Conservation (phyloP, 73 alveolate genomes). For the Symbiodinium natans region DNA sequence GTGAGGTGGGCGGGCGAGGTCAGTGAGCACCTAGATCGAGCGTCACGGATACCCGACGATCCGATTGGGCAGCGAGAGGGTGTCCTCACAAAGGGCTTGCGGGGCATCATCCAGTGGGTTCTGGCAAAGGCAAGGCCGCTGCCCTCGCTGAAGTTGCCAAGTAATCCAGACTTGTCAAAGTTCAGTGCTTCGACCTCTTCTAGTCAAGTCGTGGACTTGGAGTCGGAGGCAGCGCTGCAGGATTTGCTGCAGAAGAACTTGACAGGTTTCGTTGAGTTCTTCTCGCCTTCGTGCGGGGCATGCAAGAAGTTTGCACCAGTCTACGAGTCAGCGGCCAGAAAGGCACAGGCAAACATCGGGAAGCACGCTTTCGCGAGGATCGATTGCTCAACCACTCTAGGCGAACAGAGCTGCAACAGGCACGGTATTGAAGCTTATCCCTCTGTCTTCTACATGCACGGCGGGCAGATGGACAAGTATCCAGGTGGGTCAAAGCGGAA, state of each 20-base stretch:
- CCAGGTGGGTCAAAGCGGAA: slow-evolving; percentile 53
- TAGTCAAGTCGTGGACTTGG: background rate
- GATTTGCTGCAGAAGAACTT: background rate
- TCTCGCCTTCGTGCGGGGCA: slow-evolving; percentile 53
- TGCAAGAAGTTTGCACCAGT: slow-evolving; percentile 78
- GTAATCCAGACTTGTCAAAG: background rate
- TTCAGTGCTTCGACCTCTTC: background rate
- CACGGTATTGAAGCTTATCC: slow-evolving; percentile 45
- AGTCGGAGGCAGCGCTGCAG: background rate
- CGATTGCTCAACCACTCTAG: background rate
- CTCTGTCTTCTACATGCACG: slow-evolving; percentile 24
- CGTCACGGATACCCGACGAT: background rate
- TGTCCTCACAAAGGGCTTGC: background rate
- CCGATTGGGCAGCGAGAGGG: background rate
- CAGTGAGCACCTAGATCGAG: background rate
- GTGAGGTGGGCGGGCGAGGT: slow-evolving; percentile 75
- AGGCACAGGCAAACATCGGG: slow-evolving; percentile 10
- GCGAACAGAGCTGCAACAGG: slow-evolving; percentile 40
- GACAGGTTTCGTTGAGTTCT: slow-evolving; percentile 38
- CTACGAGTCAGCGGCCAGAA: slow-evolving; percentile 70
- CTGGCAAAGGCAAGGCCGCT: background rate
- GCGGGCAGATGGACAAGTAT: slow-evolving; percentile 41
- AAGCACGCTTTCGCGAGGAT: background rate
- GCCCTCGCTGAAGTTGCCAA: background rate
- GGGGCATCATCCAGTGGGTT: background rate